These are phyloP conservation scores for Dactylellina cionopaga DNA, from an alignment of 2,329 filamentous ascomycete species.

Conservation along the genomic window DNA sequence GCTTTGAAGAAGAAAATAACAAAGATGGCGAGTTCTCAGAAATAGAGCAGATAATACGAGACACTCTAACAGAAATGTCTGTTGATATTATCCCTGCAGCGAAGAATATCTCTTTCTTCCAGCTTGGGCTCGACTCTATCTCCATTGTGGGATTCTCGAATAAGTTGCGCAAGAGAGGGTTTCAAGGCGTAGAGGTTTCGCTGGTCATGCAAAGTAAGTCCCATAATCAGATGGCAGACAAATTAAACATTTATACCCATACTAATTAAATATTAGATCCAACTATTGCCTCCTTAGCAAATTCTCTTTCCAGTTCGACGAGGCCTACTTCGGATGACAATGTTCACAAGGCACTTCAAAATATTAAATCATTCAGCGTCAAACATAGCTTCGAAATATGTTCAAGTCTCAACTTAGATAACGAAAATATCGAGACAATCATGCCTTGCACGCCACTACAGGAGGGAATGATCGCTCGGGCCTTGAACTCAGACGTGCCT, in stretches of 20 bases:
- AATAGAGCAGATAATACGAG: constrained; percentile 64
- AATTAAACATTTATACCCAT: not conserved
- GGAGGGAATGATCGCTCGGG: constrained; percentile 82
- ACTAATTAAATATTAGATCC: constrained; percentile 56
- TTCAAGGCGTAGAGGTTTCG: constrained; percentile 71
- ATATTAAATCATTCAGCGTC: constrained; percentile 72
- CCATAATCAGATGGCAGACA: constrained; percentile 54
- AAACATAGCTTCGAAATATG: constrained; percentile 68
- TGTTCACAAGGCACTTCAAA: constrained; percentile 68
- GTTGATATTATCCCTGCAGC: constrained; percentile 63
- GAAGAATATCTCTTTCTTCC: constrained; percentile 73
- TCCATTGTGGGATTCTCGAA: constrained; percentile 77
- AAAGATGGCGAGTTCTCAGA: constrained; percentile 27
- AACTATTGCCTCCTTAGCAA: constrained; percentile 61
- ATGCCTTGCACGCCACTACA: constrained; percentile 86
- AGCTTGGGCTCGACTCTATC: constrained; percentile 88
- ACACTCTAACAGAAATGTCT: constrained; percentile 68
- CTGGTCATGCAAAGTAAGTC: constrained; percentile 71
- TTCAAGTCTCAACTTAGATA: constrained; percentile 65
- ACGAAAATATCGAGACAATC: constrained; percentile 73
- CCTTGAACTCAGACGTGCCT: constrained; percentile 67
- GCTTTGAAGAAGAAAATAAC: constrained; percentile 60
- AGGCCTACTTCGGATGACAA: constrained; percentile 43
- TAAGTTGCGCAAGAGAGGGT: constrained; percentile 71
- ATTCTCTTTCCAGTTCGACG: constrained; percentile 53